phyloP scores from a whole-genome alignment of 495 filamentous ascomycete species.

The Lineolata rhizophorae region DNA sequence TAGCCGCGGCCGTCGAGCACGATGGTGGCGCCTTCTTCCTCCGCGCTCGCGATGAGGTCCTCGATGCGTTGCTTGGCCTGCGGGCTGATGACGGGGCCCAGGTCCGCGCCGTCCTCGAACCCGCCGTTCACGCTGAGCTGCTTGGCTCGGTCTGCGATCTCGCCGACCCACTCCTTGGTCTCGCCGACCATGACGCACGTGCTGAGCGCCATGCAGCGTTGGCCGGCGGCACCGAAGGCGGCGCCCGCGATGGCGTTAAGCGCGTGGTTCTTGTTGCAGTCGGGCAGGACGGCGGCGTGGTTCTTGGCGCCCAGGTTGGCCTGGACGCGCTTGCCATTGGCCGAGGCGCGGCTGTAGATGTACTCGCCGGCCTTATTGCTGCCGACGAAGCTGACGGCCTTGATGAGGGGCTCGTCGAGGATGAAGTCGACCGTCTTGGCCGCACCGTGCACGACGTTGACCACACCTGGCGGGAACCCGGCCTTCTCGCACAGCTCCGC shows the following conservation, averaged over 20 bases:
- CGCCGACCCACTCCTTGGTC: constrained; percentile 79
- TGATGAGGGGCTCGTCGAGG: constrained; percentile 85
- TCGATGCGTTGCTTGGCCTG: constrained; percentile 83
- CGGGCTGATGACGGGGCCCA: constrained; percentile 93
- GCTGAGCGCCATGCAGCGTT: constrained; percentile 94
- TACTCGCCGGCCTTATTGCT: constrained; percentile 95
- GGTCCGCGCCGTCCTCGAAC: constrained; percentile 82
- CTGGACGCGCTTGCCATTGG: constrained; percentile 86
- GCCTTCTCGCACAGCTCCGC: constrained; percentile 81
- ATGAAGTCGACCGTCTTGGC: constrained; percentile 92
- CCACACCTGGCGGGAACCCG: constrained; percentile 79
- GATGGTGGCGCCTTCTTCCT: constrained; percentile 84
- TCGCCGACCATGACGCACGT: constrained; percentile 87
- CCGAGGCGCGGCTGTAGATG: constrained; percentile 75
- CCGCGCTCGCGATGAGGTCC: constrained; percentile 64
- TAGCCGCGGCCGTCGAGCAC: constrained; percentile 80
- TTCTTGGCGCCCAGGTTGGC: constrained; percentile 98
- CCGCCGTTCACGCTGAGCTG: constrained; percentile 77
- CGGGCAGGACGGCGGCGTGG: constrained; percentile 84
- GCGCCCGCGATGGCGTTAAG: constrained; percentile 87
- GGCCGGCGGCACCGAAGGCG: constrained; percentile 89
- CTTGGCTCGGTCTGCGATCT: constrained; percentile 83
- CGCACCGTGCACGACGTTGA: constrained; percentile 87
- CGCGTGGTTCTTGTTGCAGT: constrained; percentile 95
- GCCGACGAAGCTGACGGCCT: constrained; percentile 95